These are phyloP conservation scores for Microcera coccophila DNA, from an alignment of 2,329 filamentous ascomycete genomes.

Conservation along the genomic window DNA sequence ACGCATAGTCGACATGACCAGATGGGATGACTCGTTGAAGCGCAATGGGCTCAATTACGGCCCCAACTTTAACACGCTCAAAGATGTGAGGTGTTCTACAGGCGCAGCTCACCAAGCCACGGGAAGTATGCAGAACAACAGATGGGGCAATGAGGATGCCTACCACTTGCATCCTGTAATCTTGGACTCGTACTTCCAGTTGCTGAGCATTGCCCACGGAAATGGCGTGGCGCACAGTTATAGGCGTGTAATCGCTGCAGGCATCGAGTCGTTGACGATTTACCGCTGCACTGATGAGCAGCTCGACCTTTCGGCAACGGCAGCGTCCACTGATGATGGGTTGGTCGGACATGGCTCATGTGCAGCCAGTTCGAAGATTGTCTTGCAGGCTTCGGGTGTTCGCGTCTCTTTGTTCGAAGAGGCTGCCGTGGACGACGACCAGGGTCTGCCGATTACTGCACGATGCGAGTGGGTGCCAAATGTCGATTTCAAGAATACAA, in stretches of 20 bases:
- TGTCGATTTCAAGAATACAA: slow-evolving; percentile 28
- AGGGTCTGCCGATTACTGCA: slow-evolving; percentile 29
- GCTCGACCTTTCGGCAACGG: slow-evolving; percentile 3
- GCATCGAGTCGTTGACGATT: slow-evolving; percentile 22
- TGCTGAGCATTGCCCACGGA: slow-evolving; percentile 23
- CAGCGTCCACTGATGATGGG: slow-evolving; percentile 1
- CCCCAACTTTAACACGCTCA: slow-evolving; percentile 27
- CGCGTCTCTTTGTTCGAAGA: too few relatives aligned
- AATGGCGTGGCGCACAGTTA: slow-evolving; percentile 21
- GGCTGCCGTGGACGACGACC: slow-evolving; percentile 22
- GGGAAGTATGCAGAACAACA: slow-evolving; percentile 9
- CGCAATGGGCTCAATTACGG: slow-evolving; percentile 31
- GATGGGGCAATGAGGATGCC: slow-evolving; percentile 18
- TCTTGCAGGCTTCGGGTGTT: slow-evolving; percentile 17
- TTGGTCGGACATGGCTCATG: slow-evolving; percentile 1
- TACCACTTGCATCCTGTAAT: slow-evolving; percentile 38
- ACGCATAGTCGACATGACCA: slow-evolving; percentile 16
- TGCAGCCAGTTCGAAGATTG: neutral
- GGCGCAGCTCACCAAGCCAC: slow-evolving; percentile 17
- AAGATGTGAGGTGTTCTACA: slow-evolving; percentile 9
- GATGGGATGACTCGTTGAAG: slow-evolving; percentile 28
- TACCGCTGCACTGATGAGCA: slow-evolving; percentile 3
- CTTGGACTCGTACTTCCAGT: slow-evolving; percentile 34
- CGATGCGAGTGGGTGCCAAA: slow-evolving; percentile 30
- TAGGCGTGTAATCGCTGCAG: slow-evolving; percentile 23